Evolutionary conservation across 768 basidiomycete genomes (phyloP).

Genomic region (Boletus patriciae): DNA sequence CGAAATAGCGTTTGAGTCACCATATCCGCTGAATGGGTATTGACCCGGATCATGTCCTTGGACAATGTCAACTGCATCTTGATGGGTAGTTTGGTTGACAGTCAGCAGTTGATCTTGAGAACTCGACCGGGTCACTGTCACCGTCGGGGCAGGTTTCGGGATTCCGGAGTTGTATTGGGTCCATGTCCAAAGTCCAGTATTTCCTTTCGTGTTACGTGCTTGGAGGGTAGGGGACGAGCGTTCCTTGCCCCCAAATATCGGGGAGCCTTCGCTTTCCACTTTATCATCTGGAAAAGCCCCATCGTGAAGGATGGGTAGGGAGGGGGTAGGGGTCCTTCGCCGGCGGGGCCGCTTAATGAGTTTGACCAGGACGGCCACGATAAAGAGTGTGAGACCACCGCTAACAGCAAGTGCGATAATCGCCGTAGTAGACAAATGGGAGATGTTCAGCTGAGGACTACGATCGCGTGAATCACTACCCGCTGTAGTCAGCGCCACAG

Average conservation of each 20-base stretch:
- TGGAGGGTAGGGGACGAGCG: constrained; percentile 41
- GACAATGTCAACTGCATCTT: constrained; percentile 1
- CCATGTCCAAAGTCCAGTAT: constrained; percentile 55
- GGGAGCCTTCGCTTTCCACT: constrained; percentile 56
- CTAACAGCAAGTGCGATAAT: constrained; percentile 57
- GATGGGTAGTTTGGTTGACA: constrained; percentile 9
- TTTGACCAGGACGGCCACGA: constrained; percentile 47
- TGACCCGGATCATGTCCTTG: constrained; percentile 14
- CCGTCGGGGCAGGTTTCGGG: constrained; percentile 26
- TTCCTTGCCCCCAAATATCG: constrained; percentile 78
- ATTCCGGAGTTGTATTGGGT: constrained; percentile 50
- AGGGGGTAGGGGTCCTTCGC: constrained; percentile 63
- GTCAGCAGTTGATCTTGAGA: constrained; percentile 15
- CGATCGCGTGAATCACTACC: not conserved
- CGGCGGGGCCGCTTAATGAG: constrained; percentile 50
- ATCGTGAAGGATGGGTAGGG: constrained; percentile 70
- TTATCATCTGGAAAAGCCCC: constrained; percentile 47
- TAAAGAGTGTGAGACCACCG: constrained; percentile 47
- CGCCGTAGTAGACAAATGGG: constrained; percentile 46
- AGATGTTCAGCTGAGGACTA: constrained; percentile 12
- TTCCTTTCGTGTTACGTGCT: constrained; percentile 36
- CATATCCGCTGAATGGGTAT: constrained; percentile 28
- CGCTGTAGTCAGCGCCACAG: constrained; percentile 1
- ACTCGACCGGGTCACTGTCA: constrained; percentile 26
- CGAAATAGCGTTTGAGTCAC: constrained; percentile 21